phyloP scores from a whole-genome alignment of 2,329 filamentous ascomycete genomes.

The Epichloe coenophiala region DNA sequence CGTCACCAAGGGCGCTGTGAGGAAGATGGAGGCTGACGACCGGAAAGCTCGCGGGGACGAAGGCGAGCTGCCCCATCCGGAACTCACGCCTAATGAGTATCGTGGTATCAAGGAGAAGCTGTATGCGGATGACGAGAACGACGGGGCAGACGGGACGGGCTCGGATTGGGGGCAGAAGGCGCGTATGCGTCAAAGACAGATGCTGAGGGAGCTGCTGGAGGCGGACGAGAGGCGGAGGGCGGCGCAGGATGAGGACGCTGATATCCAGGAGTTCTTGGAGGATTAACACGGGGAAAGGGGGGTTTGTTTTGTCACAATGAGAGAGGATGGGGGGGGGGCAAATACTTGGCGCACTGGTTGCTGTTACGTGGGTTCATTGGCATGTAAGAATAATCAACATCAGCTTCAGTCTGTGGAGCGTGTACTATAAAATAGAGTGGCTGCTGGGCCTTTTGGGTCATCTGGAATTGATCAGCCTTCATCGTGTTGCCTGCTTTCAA shows the following conservation, averaged over 20 bases:
- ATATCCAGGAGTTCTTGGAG: constrained; percentile 59
- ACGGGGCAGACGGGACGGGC: constrained; percentile 30
- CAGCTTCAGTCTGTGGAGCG: too few relatives aligned
- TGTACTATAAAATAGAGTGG: too few relatives aligned
- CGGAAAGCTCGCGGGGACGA: constrained; percentile 20
- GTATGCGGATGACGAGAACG: constrained; percentile 37
- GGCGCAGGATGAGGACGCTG: constrained; percentile 58
- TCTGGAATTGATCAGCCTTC: too few relatives aligned
- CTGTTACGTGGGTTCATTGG: too few relatives aligned
- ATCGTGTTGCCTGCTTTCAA: too few relatives aligned
- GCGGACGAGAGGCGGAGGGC: constrained; percentile 45
- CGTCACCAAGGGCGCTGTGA: constrained; percentile 48
- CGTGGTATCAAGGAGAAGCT: constrained; percentile 42
- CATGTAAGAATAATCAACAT: too few relatives aligned
- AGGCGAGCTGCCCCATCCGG: constrained; percentile 15
- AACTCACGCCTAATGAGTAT: constrained; percentile 52
- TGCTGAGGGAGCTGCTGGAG: constrained; percentile 52
- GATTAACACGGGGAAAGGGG: constrained; percentile 17
- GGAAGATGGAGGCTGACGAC: constrained; percentile 47
- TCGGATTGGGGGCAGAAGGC: constrained; percentile 59
- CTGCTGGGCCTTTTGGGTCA: too few relatives aligned
- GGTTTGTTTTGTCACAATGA: not conserved
- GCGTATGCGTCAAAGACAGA: constrained; percentile 51
- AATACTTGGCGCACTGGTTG: not conserved
- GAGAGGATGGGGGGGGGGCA: not conserved